Base-by-base conservation (phyloP, 805 yeast species). In the Wickerhamiella domercqiae region DNA sequence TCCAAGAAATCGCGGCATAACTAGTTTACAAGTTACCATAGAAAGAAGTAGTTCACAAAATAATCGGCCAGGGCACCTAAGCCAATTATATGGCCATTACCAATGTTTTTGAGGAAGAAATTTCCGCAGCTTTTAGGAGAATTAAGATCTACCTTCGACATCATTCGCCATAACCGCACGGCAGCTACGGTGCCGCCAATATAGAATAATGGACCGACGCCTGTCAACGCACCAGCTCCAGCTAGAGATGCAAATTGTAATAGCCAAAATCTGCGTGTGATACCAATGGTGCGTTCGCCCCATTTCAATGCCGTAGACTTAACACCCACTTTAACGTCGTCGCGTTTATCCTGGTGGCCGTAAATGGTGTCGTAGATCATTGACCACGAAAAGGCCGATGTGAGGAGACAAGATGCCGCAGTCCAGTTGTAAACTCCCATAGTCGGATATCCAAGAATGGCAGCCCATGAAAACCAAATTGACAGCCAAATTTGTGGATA, bases 301-400 rank as follows among this genome's bases (percentile, higher is more conserved):
- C 98, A 93, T 2, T 80, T 86, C 47, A 90, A 67, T 5, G 99
- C 99, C 0, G 97, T 84, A 2, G 94, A 81, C 56, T 84, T 84
- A 48, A 90, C 78, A 16, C 98, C 98, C 0, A 94, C 96, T 40
- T 70, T 66, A 37, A 81, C 61, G 59, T 90, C 99, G 51, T 78
- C 90, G 37, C 57, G 60, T 60, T 90, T 90, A 59, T 90, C 99
- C 61, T 90, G 99, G 55, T 90, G 99, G 1, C 98, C 99, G 56
- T 90, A 90, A 29, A 90, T 72, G 2, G 98, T 83, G 57, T 90
- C 99, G 59, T 90, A 90, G 37, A 76, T 75, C 86, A 90, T 81
- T 47, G 94, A 77, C 98, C 99, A 90, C 39, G 77, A 66, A 52
- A 75, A 78, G 33, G 83, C 75, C 14, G 94, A 72, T 3, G 73